These are phyloP conservation scores for Prunus dulcis DNA, from an alignment of 306 rosid genomes.

Conservation along the genomic window DNA sequence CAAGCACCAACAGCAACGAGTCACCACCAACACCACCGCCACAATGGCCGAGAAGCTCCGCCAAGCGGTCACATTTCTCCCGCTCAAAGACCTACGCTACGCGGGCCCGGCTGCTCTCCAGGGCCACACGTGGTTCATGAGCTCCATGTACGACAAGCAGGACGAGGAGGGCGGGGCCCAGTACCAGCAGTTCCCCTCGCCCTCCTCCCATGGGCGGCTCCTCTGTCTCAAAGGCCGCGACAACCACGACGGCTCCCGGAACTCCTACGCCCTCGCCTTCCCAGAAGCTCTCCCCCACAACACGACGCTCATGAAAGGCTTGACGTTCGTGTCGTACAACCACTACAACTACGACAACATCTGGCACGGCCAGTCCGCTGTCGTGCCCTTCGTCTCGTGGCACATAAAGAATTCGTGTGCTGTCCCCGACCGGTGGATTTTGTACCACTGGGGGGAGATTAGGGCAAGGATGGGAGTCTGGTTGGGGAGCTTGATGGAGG, in stretches of 20 bases:
- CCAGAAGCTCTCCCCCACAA: conserved; percentile 50
- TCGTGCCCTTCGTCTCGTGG: conserved; percentile 68
- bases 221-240: conserved; percentile 60
- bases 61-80: conserved; percentile 54
- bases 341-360: conserved; percentile 58
- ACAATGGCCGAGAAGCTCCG: conserved; percentile 35
- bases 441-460: conserved; percentile 68
- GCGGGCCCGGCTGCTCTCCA: conserved; percentile 27
- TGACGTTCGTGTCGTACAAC: conserved; percentile 65
- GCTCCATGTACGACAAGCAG: conserved; percentile 52
- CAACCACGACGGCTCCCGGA: conserved; percentile 64
- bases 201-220: conserved; percentile 32
- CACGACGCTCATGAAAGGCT: conserved; percentile 47
- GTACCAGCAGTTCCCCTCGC: conserved; percentile 64
- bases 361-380: conserved; percentile 63
- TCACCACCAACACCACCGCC: neutral
- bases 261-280: conserved; percentile 61
- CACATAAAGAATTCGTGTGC: conserved; percentile 37
- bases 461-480: conserved; percentile 48
- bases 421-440: conserved; percentile 45
- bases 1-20: conserved; percentile 30
- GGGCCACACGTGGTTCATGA: conserved; percentile 83
- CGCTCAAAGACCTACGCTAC: conserved; percentile 61
- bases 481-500: conserved; percentile 47
- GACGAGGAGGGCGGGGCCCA: conserved; percentile 55